Conservation (phyloP, 1,284 basidiomycete genomes). For the Cryptococcus jaspeensis region DNA sequence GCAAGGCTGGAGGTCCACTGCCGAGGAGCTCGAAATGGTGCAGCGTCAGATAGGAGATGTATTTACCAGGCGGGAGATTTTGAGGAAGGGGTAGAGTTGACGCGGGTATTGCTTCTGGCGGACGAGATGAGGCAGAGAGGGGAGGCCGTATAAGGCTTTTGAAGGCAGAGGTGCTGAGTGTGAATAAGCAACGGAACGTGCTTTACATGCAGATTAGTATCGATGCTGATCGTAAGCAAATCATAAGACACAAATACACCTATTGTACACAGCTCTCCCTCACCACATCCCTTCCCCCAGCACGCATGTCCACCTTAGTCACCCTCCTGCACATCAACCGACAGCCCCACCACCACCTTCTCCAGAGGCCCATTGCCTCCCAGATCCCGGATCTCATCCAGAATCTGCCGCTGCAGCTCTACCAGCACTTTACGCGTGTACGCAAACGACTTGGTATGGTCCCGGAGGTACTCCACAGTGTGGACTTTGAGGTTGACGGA, state of each 20-base stretch:
- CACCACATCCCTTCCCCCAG: not conserved
- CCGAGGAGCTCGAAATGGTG: too few species aligned
- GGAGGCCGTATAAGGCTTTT: too few species aligned
- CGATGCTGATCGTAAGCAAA: too few species aligned
- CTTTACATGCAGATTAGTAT: too few species aligned
- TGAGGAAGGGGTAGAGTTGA: too few species aligned
- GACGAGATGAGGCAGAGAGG: too few species aligned
- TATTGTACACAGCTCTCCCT: not conserved
- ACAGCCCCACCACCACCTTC: conserved; percentile 35
- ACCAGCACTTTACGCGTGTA: conserved; percentile 67
- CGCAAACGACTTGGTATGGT: conserved; percentile 70
- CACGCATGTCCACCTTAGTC: not conserved
- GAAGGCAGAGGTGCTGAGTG: too few species aligned
- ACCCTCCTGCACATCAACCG: conserved; percentile 2
- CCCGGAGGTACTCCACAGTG: conserved; percentile 71
- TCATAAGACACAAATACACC: not conserved
- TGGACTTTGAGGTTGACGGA: conserved; percentile 76
- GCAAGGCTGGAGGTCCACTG: too few species aligned
- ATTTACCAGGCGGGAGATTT: too few species aligned
- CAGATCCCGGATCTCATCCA: conserved; percentile 42
- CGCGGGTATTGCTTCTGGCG: too few species aligned
- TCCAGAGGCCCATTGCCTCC: conserved; percentile 47
- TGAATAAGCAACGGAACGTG: too few species aligned
- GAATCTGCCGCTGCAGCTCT: conserved; percentile 55
- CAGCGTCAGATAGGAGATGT: too few species aligned